These are phyloP conservation scores for Colletotrichum eleusines DNA, from an alignment of 2,329 filamentous ascomycete species.

Conservation along the genomic window DNA sequence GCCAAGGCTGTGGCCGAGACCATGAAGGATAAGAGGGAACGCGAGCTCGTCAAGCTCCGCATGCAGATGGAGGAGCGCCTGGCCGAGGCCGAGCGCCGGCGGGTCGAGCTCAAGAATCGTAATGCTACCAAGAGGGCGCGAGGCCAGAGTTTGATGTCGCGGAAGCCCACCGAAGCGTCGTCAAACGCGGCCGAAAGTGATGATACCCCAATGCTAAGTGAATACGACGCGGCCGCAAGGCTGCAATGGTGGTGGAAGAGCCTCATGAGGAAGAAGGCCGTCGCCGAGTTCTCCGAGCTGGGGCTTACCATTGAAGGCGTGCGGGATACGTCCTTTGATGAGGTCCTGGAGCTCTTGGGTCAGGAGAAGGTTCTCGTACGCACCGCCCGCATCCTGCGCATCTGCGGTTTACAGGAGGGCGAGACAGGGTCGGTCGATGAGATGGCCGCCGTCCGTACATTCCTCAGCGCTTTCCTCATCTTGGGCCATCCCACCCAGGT, in stretches of 20 bases:
- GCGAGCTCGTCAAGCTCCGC: constrained; percentile 76
- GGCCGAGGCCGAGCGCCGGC: constrained; percentile 79
- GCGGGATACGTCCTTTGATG: constrained; percentile 77
- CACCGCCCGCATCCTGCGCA: constrained; percentile 75
- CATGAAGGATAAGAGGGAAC: constrained; percentile 84
- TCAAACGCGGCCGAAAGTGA: constrained; percentile 63
- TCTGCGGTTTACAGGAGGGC: constrained; percentile 78
- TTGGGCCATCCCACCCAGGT: constrained; percentile 83
- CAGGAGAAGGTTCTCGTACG: constrained; percentile 74
- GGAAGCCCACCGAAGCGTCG: constrained; percentile 62
- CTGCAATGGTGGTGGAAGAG: constrained; percentile 80
- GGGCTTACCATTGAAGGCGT: constrained; percentile 79
- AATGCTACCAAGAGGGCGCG: constrained; percentile 65
- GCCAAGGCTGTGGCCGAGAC: constrained; percentile 86
- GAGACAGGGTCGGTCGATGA: constrained; percentile 72
- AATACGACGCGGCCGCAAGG: constrained; percentile 71
- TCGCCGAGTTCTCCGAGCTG: constrained; percentile 75
- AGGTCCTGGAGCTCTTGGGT: constrained; percentile 76
- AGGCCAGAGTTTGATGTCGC: constrained; percentile 64
- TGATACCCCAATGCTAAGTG: constrained; percentile 58
- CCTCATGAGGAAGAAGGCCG: constrained; percentile 66
- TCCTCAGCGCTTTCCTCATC: constrained; percentile 84
- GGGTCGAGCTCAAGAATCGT: constrained; percentile 72
- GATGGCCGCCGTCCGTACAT: constrained; percentile 79
- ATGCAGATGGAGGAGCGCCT: constrained; percentile 84